Evolutionary conservation across 2,329 filamentous ascomycete genomes (phyloP).

Genomic region (Beauveria sp.): DNA sequence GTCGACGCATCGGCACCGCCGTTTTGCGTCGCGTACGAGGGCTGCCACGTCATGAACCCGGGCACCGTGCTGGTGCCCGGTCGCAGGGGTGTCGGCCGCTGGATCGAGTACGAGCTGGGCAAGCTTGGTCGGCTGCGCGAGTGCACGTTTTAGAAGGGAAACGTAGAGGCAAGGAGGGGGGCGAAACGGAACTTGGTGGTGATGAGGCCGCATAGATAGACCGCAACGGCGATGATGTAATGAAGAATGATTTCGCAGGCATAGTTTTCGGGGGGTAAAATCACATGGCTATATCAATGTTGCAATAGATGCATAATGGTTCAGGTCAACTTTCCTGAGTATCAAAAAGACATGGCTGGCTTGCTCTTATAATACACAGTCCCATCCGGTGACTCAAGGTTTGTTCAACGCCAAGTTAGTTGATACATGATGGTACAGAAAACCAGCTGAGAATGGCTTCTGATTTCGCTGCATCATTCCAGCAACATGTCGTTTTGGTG

Average conservation of each 20-base stretch:
- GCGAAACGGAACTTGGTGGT: no score
- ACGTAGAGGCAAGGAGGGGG: no score
- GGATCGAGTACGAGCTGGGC: conserved; percentile 79
- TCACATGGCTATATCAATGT: neutral
- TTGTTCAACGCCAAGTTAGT: neutral
- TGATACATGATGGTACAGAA: neutral
- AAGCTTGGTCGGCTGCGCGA: conserved; percentile 56
- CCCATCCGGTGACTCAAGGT: neutral
- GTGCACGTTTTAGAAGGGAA: conserved; percentile 42
- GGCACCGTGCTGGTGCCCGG: conserved; percentile 66
- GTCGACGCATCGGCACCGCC: conserved; percentile 74
- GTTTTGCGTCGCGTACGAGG: conserved; percentile 87
- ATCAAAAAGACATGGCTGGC: neutral
- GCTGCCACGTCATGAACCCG: conserved; percentile 93
- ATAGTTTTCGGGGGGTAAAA: neutral
- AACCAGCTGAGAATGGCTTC: neutral
- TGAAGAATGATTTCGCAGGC: neutral
- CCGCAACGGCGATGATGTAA: neutral
- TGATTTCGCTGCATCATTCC: conserved; percentile 30
- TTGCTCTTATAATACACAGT: neutral
- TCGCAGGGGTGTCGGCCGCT: conserved; percentile 61
- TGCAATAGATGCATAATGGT: neutral
- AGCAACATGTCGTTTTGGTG: conserved; percentile 52
- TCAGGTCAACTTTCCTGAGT: neutral
- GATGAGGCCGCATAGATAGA: neutral